Percentiles rank a stretch among this genome's conserved stretches.
phyloP scores from a whole-genome alignment of 352 stramenopile species.

The Phytophthora pini region DNA sequence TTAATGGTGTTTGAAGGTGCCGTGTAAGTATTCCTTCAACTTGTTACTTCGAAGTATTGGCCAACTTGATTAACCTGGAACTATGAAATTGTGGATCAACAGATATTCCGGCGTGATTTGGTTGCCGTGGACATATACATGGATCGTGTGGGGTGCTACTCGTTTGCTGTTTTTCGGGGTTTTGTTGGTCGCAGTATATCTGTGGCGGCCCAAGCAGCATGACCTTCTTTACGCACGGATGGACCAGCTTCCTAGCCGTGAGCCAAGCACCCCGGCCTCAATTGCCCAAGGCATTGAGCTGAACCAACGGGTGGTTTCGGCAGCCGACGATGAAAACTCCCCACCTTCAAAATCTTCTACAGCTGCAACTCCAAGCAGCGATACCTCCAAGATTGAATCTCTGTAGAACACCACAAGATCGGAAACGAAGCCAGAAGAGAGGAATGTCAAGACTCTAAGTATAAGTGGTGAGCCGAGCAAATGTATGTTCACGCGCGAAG shows the following conservation, averaged over 20 bases:
- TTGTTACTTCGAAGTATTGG: not conserved
- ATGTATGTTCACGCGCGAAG: conserved; percentile 7
- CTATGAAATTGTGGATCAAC: not conserved
- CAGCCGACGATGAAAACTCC: conserved; percentile 48
- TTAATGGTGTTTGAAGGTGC: conserved; percentile 79
- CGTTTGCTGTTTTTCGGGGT: conserved; percentile 75
- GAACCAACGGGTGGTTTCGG: conserved; percentile 63
- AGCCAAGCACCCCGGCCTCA: conserved; percentile 58
- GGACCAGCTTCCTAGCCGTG: conserved; percentile 79
- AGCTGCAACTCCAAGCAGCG: conserved; percentile 1
- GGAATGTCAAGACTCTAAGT: conserved; percentile 2
- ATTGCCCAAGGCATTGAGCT: conserved; percentile 60
- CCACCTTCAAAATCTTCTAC: conserved; percentile 11
- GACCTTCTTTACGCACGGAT: conserved; percentile 77
- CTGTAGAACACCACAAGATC: conserved; percentile 21
- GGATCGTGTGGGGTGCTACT: conserved; percentile 82
- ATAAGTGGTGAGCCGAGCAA: conserved; percentile 6
- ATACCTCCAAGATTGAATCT: conserved; percentile 28
- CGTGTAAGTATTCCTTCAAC: conserved; percentile 56
- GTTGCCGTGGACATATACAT: conserved; percentile 76
- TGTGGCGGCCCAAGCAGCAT: conserved; percentile 78
- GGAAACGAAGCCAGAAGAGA: not conserved
- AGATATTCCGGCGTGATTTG: conserved; percentile 77
- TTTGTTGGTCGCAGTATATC: conserved; percentile 67
- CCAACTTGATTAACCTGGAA: not conserved